Conservation (phyloP, 768 basidiomycete genomes). For the Lentinula guzmanii region DNA sequence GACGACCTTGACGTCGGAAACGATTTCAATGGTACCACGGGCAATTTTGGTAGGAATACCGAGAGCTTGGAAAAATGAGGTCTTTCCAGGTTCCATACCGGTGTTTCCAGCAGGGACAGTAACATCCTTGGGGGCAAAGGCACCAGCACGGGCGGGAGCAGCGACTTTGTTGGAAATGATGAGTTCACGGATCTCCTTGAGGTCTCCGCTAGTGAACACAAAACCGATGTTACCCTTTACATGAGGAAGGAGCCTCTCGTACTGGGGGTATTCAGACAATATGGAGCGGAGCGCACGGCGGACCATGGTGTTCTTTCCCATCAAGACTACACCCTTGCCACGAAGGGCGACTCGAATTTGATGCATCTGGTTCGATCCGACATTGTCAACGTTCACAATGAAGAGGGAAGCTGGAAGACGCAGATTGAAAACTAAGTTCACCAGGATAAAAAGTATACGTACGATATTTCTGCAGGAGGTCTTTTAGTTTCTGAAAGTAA, state of each 20-base stretch:
- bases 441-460: conserved; percentile 26
- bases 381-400: conserved; percentile 99
- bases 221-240: conserved; percentile 98
- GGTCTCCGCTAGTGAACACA: conserved; percentile 90
- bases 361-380: conserved; percentile 99
- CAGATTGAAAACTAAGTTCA: conserved; percentile 6
- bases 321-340: conserved; percentile 92
- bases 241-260: conserved; percentile 93
- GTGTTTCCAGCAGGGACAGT: conserved; percentile 94
- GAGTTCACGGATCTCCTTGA: conserved; percentile 91
- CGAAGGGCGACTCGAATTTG: conserved; percentile 95
- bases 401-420: conserved; percentile 83
- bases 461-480: conserved; percentile 88
- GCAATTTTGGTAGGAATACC: conserved; percentile 99
- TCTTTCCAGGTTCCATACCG: conserved; percentile 99
- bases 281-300: conserved; percentile 94
- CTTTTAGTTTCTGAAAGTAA: conserved; percentile 93
- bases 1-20: conserved; percentile 94
- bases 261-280: conserved; percentile 85
- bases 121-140: conserved; percentile 89
- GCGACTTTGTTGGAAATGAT: conserved; percentile 97
- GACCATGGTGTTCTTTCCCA: conserved; percentile 99
- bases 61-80: conserved; percentile 99
- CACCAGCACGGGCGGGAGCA: conserved; percentile 98
- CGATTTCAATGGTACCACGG: conserved; percentile 99